Conservation (phyloP, 805 yeast species). For the Millerago galiae region DNA sequence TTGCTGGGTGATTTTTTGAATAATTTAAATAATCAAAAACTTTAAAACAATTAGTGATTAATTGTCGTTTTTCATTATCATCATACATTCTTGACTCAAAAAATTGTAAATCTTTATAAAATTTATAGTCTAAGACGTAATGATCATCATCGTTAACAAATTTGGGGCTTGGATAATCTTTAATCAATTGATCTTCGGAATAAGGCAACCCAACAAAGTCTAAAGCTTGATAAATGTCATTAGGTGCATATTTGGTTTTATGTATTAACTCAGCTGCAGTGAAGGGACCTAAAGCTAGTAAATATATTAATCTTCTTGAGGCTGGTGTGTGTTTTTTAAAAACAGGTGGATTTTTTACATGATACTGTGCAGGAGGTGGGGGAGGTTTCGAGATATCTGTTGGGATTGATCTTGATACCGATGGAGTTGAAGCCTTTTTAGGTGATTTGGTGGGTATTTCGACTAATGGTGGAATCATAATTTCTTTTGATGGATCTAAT, state of each 20-base stretch:
- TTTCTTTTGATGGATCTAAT: neutral
- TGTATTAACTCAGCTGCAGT: constrained; percentile 26
- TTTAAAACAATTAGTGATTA: constrained; percentile 11
- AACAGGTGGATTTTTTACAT: neutral
- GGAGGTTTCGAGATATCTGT: neutral
- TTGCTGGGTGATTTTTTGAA: constrained; percentile 14
- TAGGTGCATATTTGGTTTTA: constrained; percentile 23
- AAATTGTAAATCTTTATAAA: constrained; percentile 24
- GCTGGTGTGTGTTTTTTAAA: neutral
- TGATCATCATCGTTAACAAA: constrained; percentile 21
- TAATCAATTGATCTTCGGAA: constrained; percentile 18
- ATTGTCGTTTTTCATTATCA: constrained; percentile 2
- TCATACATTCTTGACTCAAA: constrained; percentile 8
- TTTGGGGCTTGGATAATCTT: constrained; percentile 21
- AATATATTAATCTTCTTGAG: constrained; percentile 33
- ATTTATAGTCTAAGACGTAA: constrained; percentile 31
- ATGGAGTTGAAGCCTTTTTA: neutral
- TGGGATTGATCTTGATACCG: neutral
- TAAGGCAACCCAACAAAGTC: constrained; percentile 20
- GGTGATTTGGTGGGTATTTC: neutral
- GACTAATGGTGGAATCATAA: neutral
- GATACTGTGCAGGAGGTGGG: neutral
- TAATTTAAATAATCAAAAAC: constrained; percentile 17
- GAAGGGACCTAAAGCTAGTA: constrained; percentile 44
- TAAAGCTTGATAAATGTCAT: constrained; percentile 26